These are phyloP conservation scores for Phoma herbarum DNA, from an alignment of 2,329 filamentous ascomycete genomes.

Conservation along the genomic window DNA sequence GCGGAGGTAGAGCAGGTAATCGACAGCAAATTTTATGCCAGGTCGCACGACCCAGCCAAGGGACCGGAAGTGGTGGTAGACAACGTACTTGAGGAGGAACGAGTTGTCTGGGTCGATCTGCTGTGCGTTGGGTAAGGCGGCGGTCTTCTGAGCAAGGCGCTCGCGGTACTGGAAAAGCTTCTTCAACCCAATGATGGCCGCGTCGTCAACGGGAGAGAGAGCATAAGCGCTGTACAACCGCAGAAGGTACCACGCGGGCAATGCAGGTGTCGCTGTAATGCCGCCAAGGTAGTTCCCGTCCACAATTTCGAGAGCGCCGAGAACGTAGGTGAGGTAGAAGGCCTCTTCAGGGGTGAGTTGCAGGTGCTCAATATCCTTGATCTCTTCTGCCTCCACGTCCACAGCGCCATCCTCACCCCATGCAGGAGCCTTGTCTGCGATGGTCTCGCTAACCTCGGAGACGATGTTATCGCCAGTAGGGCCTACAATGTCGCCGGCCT, in stretches of 20 bases:
- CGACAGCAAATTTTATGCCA: conserved; percentile 93
- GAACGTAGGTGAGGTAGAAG: conserved; percentile 84
- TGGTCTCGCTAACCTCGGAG: conserved; percentile 24
- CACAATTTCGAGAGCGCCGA: conserved; percentile 79
- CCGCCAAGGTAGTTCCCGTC: conserved; percentile 57
- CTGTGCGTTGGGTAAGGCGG: conserved; percentile 20
- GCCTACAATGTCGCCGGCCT: conserved; percentile 24
- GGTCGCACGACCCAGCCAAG: conserved; percentile 93
- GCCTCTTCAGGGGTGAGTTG: conserved; percentile 90
- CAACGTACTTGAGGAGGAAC: conserved; percentile 86
- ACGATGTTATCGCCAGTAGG: conserved; percentile 21
- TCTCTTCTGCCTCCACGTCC: conserved; percentile 22
- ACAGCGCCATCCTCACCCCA: conserved; percentile 20
- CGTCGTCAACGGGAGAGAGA: conserved; percentile 62
- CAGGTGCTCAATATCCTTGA: conserved; percentile 76
- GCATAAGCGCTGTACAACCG: conserved; percentile 73
- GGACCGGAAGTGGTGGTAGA: conserved; percentile 95
- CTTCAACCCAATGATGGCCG: conserved; percentile 18
- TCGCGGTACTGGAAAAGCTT: conserved; percentile 27
- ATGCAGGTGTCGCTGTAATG: conserved; percentile 47
- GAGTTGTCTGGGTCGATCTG: conserved; percentile 76
- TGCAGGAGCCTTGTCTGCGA: conserved; percentile 14
- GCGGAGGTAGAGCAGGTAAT: conserved; percentile 92
- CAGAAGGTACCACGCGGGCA: conserved; percentile 39
- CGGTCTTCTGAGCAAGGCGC: conserved; percentile 14